Percentiles rank a stretch among this genome's conserved stretches.
These are phyloP conservation scores for Podaxis pistillaris DNA, from an alignment of 768 basidiomycete genomes.

Conservation along the genomic window DNA sequence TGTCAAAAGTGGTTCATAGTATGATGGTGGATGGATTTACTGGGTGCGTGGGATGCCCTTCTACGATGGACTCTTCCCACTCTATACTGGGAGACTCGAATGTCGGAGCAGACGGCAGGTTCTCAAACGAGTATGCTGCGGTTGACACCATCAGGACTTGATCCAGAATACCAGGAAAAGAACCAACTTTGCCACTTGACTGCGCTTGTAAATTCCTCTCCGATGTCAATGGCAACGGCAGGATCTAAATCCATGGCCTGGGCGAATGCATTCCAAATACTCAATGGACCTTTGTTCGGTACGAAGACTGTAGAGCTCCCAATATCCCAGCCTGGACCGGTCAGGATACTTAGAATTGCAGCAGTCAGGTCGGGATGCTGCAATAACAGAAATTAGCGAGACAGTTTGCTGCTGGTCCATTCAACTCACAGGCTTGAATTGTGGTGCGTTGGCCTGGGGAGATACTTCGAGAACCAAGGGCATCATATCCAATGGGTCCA, in stretches of 20 bases:
- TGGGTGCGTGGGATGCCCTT: conserved; percentile 61
- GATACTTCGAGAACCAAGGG: conserved; percentile 28
- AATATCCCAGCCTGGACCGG: conserved; percentile 27
- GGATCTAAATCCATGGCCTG: conserved; percentile 33
- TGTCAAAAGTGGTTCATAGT: not conserved
- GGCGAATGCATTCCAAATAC: conserved; percentile 45
- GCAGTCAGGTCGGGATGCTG: conserved; percentile 29
- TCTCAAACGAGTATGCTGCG: conserved; percentile 45
- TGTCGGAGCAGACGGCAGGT: conserved; percentile 43
- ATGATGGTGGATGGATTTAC: conserved; percentile 26
- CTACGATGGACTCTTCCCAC: conserved; percentile 63
- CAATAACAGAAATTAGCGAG: conserved; percentile 3
- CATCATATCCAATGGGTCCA: conserved; percentile 57
- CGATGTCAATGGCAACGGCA: conserved; percentile 37
- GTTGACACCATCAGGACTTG: not conserved
- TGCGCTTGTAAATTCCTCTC: conserved; percentile 46
- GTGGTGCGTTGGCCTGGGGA: not conserved
- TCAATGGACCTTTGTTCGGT: conserved; percentile 32
- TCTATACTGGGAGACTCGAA: conserved; percentile 48
- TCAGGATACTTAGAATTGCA: conserved; percentile 26
- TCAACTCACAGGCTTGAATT: not conserved
- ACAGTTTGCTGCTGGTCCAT: not conserved
- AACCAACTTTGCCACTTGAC: conserved; percentile 52
- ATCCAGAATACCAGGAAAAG: not conserved
- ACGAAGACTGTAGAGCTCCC: conserved; percentile 21